These are phyloP conservation scores for Cladosporium colombiae DNA, from an alignment of 2,329 filamentous ascomycete genomes.

Conservation along the genomic window DNA sequence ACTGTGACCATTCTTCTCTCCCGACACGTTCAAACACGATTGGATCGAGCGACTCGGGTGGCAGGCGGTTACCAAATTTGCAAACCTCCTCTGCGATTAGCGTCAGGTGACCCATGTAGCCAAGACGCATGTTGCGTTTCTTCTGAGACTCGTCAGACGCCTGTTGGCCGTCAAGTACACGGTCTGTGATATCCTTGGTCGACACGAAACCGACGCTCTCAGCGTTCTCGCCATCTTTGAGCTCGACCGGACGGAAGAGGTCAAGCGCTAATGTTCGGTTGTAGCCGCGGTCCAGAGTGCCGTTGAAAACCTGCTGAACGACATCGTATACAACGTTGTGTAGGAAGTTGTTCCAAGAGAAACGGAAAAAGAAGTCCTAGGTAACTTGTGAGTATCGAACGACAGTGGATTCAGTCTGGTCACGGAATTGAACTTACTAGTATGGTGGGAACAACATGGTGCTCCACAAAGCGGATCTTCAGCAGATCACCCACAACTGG, in stretches of 20 bases:
- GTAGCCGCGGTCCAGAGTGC: conserved; percentile 92
- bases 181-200: conserved; percentile 81
- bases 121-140: conserved; percentile 83
- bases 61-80: conserved; percentile 94
- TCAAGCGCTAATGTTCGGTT: conserved; percentile 89
- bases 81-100: conserved; percentile 97
- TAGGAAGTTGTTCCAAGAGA: conserved; percentile 99
- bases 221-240: conserved; percentile 24
- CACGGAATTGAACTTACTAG: conserved; percentile 62
- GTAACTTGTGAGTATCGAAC: background rate
- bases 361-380: conserved; percentile 95
- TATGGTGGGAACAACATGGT: conserved; percentile 92
- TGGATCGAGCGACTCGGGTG: conserved; percentile 81
- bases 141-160: conserved; percentile 83
- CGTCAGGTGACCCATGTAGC: conserved; percentile 97
- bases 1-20: conserved; percentile 87
- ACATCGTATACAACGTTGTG: conserved; percentile 99
- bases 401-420: background rate
- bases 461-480: conserved; percentile 94
- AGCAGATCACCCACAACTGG: conserved; percentile 92
- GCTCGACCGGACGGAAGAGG: conserved; percentile 60
- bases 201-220: conserved; percentile 49
- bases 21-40: conserved; percentile 85
- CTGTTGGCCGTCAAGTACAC: conserved; percentile 87
- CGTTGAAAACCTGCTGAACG: conserved; percentile 98